A percentile compares a stretch with the other conserved stretches of the same genome.
Evolutionary conservation across 768 basidiomycete species (phyloP).

Genomic region (Inosperma sp.): DNA sequence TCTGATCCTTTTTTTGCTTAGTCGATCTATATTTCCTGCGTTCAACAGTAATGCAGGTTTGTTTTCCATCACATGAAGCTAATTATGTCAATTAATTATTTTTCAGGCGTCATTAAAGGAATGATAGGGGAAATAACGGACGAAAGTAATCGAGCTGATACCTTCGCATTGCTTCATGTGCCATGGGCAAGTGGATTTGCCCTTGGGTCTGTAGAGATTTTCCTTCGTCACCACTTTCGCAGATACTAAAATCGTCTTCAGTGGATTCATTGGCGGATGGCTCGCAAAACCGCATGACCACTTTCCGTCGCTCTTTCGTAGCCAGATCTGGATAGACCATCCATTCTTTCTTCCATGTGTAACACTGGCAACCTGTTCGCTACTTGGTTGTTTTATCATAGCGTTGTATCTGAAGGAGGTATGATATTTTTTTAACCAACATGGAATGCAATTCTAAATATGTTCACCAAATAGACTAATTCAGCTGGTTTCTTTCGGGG

Average conservation of each 20-base stretch:
- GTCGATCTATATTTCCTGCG: slow-evolving; percentile 51
- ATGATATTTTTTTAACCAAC: not conserved
- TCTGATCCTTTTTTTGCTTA: slow-evolving; percentile 6
- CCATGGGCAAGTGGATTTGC: slow-evolving; percentile 27
- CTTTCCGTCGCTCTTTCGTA: slow-evolving; percentile 18
- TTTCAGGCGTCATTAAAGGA: slow-evolving; percentile 28
- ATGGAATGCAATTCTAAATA: not conserved
- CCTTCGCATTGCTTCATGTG: slow-evolving; percentile 27
- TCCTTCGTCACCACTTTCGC: not conserved
- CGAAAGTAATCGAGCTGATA: slow-evolving; percentile 39
- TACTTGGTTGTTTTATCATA: slow-evolving; percentile 16
- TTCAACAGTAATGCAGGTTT: slow-evolving; percentile 38
- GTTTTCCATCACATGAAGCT: slow-evolving; percentile 12
- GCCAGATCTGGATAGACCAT: slow-evolving; percentile 19
- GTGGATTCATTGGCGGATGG: slow-evolving; percentile 25
- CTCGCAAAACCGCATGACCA: slow-evolving; percentile 22
- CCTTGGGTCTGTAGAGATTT: slow-evolving; percentile 20
- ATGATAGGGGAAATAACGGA: slow-evolving; percentile 59
- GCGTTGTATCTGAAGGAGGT: slow-evolving; percentile 20
- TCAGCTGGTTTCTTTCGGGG: not conserved
- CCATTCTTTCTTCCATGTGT: slow-evolving; percentile 27
- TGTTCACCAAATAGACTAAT: not conserved
- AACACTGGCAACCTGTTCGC: slow-evolving; percentile 13
- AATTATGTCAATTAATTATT: not conserved
- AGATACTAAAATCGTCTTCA: slow-evolving; percentile 1